Conservation (phyloP, 2,329 filamentous ascomycete genomes). For the Elsinoe necatrix region DNA sequence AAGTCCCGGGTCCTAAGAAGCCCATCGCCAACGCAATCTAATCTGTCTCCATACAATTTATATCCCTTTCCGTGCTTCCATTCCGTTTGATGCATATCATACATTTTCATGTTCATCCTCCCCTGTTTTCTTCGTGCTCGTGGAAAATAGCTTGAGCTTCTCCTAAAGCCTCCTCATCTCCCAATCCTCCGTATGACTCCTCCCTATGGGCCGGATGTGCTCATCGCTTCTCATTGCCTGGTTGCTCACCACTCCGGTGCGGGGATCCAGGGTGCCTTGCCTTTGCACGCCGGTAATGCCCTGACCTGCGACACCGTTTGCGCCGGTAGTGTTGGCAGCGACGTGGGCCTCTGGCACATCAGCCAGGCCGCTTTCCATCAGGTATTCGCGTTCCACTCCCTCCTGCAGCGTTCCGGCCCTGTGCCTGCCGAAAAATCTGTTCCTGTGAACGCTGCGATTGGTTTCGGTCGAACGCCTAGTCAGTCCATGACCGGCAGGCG, state of each 20-base stretch:
- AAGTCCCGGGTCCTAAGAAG: conserved; percentile 10
- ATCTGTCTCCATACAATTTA: not conserved
- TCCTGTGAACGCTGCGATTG: conserved; percentile 41
- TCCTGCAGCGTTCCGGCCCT: conserved; percentile 18
- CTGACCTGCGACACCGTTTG: conserved; percentile 1
- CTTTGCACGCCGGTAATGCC: not conserved
- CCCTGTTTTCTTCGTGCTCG: too few species aligned
- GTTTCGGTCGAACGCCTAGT: conserved; percentile 25
- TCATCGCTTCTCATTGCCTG: not conserved
- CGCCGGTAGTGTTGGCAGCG: not conserved
- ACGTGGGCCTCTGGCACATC: conserved; percentile 30
- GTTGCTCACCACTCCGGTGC: not conserved
- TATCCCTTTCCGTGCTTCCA: not conserved
- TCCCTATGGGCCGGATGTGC: not conserved
- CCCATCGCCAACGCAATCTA: conserved; percentile 8
- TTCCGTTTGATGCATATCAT: not conserved
- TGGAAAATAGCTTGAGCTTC: not conserved
- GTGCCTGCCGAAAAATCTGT: conserved; percentile 53
- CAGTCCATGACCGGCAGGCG: conserved; percentile 22
- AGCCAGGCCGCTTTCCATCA: conserved; percentile 32
- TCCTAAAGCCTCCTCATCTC: conserved; percentile 16
- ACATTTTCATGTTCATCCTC: not conserved
- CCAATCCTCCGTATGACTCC: conserved; percentile 16
- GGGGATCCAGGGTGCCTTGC: not conserved
- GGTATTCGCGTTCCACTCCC: conserved; percentile 22